Conservation (phyloP, 352 stramenopile genomes). For the Globisporangium rhizosaccharum region DNA sequence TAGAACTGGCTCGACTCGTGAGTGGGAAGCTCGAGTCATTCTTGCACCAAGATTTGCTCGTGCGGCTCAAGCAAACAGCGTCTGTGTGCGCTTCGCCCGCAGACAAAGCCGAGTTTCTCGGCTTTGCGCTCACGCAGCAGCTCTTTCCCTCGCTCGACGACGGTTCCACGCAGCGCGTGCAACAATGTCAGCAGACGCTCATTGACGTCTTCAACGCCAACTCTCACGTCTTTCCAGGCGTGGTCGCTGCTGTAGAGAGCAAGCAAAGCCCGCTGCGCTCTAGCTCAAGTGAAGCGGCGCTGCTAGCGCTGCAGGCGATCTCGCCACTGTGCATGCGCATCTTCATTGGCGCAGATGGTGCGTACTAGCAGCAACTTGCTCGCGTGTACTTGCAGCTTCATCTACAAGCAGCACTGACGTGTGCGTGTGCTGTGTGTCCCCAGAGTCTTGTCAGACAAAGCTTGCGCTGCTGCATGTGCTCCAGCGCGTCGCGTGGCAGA, state of each 20-base stretch:
- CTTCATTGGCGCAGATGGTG: constrained; percentile 25
- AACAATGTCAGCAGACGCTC: constrained; percentile 14
- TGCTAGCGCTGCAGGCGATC: constrained; percentile 16
- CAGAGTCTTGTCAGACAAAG: constrained; percentile 20
- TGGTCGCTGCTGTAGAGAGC: constrained; percentile 31
- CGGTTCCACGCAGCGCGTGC: constrained; percentile 4
- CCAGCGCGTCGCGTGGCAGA: constrained; percentile 35
- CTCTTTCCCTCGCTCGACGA: constrained; percentile 16
- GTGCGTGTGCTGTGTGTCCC: not conserved
- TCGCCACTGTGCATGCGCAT: constrained; percentile 27
- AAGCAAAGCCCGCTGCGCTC: constrained; percentile 4
- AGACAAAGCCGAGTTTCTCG: constrained; percentile 48
- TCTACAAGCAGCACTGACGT: not conserved
- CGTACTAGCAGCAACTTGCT: not conserved
- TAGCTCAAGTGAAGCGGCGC: not conserved
- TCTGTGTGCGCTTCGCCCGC: constrained; percentile 36
- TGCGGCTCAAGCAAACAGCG: constrained; percentile 30
- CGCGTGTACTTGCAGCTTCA: no score
- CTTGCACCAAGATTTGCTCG: constrained; percentile 1
- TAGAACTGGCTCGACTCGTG: not conserved
- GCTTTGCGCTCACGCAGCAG: constrained; percentile 30
- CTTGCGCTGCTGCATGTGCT: constrained; percentile 31
- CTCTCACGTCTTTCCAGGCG: constrained; percentile 23
- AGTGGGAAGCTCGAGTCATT: not conserved
- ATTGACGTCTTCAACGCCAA: constrained; percentile 43